Evolutionary conservation across 2,329 filamentous ascomycete genomes (phyloP).

Genomic region (Sporothrix globosa): DNA sequence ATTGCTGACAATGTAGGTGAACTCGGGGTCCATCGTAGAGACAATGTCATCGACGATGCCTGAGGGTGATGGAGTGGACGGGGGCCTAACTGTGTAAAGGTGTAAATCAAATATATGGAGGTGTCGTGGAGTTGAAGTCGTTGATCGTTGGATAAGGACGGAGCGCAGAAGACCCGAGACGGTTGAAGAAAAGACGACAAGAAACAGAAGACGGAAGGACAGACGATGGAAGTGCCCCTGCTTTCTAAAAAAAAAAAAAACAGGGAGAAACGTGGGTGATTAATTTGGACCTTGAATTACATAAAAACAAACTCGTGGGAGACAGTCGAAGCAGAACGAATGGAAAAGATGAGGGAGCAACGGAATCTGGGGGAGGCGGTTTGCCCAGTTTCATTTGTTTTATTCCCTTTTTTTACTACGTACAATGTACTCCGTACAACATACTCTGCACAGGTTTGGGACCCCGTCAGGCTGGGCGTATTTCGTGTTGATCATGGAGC

Average conservation of each 20-base stretch:
- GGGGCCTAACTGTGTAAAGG: background rate
- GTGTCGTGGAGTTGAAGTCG: background rate
- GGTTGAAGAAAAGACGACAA: background rate
- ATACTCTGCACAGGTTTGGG: background rate
- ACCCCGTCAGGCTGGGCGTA: background rate
- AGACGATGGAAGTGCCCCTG: background rate
- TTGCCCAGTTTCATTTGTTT: background rate
- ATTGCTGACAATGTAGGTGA: background rate
- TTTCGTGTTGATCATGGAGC: slow-evolving; percentile 1
- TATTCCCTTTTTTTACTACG: background rate
- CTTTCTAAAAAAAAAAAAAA: background rate
- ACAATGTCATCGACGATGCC: background rate
- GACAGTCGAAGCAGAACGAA: background rate
- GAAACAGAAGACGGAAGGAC: background rate
- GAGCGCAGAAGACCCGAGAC: background rate
- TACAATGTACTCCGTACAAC: no score
- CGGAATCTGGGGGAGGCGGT: background rate
- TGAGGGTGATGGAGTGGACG: background rate
- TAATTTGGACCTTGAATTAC: background rate
- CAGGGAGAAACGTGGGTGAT: background rate
- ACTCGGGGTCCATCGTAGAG: background rate
- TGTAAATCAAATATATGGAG: no score
- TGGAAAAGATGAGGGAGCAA: background rate
- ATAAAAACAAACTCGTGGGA: background rate
- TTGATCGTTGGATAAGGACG: background rate